Conservation (phyloP, 1,284 basidiomycete species). For the Tilletia walkeri region DNA sequence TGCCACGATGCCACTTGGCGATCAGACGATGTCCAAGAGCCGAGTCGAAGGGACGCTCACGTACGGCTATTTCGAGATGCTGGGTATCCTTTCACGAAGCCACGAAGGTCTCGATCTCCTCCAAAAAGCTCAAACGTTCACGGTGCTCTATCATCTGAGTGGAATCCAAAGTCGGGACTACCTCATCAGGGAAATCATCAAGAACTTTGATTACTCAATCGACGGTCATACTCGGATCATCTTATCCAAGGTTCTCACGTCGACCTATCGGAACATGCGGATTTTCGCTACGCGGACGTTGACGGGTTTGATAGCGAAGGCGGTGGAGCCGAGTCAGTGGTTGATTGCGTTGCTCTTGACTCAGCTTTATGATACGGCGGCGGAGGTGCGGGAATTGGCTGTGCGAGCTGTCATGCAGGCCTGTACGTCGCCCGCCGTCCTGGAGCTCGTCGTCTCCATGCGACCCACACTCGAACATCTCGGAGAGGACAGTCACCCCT, state of each 20-base stretch:
- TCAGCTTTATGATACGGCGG: constrained; percentile 87
- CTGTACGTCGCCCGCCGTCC: constrained; percentile 76
- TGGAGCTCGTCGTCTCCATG: constrained; percentile 89
- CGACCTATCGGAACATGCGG: constrained; percentile 58
- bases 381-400: constrained; percentile 84
- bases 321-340: constrained; percentile 41
- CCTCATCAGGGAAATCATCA: constrained; percentile 82
- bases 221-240: constrained; percentile 60
- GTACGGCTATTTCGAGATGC: constrained; percentile 92
- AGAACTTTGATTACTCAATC: constrained; percentile 69
- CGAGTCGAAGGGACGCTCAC: constrained; percentile 80
- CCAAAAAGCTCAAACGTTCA: constrained; percentile 89
- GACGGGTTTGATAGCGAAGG: constrained; percentile 59
- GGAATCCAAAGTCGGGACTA: constrained; percentile 88
- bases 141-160: constrained; percentile 87
- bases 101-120: constrained; percentile 83
- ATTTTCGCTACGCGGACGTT: constrained; percentile 84
- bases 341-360: constrained; percentile 70
- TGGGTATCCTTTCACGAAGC: constrained; percentile 82
- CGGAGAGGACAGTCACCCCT: constrained; percentile 82
- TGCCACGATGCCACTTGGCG: constrained; percentile 20
- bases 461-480: constrained; percentile 91
- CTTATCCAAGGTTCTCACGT: constrained; percentile 83
- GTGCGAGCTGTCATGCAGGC: constrained; percentile 84
- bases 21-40: constrained; percentile 81